Percentiles rank a stretch among this genome's conserved stretches.
Conservation (phyloP, 1,284 basidiomycete species). For the Cystobasidiaceae sp. region DNA sequence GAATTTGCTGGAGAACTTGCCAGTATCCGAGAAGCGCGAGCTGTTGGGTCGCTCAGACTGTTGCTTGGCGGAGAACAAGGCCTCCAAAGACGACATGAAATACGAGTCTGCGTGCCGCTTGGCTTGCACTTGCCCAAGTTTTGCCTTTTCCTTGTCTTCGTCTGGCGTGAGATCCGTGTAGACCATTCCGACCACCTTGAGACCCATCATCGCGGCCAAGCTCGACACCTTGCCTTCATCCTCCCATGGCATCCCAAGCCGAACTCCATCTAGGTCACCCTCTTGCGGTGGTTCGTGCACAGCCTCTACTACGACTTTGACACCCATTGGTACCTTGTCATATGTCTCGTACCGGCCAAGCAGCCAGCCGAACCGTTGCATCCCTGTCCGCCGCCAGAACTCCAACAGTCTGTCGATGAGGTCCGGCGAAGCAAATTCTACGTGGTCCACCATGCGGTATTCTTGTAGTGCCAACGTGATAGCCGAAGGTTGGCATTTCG, state of each 20-base stretch:
- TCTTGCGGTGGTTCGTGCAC: slow-evolving; percentile 96
- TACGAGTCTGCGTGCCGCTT: slow-evolving; percentile 95
- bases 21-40: slow-evolving; percentile 74
- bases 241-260: slow-evolving; percentile 87
- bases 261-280: slow-evolving; percentile 89
- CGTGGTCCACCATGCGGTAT: slow-evolving; percentile 96
- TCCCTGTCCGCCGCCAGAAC: slow-evolving; percentile 82
- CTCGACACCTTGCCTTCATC: slow-evolving; percentile 73
- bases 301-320: slow-evolving; percentile 96
- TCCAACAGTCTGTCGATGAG: slow-evolving; percentile 83
- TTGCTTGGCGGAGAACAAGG: slow-evolving; percentile 80
- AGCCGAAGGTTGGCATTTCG: slow-evolving; percentile 91
- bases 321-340: slow-evolving; percentile 93
- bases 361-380: slow-evolving; percentile 91
- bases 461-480: slow-evolving; percentile 91
- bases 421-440: slow-evolving; percentile 83
- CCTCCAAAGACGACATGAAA: slow-evolving; percentile 87
- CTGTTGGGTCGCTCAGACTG: slow-evolving; percentile 73
- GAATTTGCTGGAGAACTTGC: slow-evolving; percentile 79
- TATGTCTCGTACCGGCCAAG: slow-evolving; percentile 90
- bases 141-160: slow-evolving; percentile 51
- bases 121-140: slow-evolving; percentile 78
- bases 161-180: slow-evolving; percentile 87
- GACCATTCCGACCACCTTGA: slow-evolving; percentile 87
- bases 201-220: slow-evolving; percentile 59